Conservation (phyloP, 495 filamentous ascomycete species). For the Talaromyces wortmannii region DNA sequence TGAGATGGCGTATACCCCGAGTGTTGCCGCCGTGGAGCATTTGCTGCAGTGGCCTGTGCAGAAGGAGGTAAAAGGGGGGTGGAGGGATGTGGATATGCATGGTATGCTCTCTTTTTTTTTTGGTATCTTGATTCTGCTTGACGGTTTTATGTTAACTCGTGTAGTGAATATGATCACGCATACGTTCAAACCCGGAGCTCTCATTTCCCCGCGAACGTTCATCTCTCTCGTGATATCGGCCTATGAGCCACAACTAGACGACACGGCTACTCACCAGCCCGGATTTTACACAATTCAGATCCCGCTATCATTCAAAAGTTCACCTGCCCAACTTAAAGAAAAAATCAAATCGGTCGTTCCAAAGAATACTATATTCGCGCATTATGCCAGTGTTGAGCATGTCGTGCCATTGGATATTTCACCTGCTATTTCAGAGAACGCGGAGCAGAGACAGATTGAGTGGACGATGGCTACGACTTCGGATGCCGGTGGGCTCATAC, state of each 20-base stretch:
- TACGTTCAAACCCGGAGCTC: conserved; percentile 22
- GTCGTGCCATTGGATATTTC: conserved; percentile 25
- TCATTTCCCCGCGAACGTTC: conserved; percentile 32
- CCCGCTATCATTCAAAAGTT: conserved; percentile 13
- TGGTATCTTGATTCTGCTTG: conserved; percentile 36
- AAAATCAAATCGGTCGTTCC: conserved; percentile 18
- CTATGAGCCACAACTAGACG: conserved; percentile 3
- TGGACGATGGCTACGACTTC: conserved; percentile 71
- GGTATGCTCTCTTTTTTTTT: conserved; percentile 38
- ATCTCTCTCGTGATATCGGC: conserved; percentile 30
- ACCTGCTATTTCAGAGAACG: background rate
- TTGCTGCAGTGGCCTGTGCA: conserved; percentile 45
- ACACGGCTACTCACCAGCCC: background rate
- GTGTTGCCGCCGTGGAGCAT: conserved; percentile 47
- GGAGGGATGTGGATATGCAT: conserved; percentile 44
- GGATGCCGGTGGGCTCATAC: conserved; percentile 59
- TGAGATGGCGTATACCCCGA: conserved; percentile 68
- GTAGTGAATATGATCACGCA: conserved; percentile 39
- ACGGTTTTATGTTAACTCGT: conserved; percentile 23
- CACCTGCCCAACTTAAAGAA: conserved; percentile 19
- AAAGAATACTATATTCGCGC: conserved; percentile 41
- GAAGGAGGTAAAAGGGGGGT: conserved; percentile 28
- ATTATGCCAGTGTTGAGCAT: conserved; percentile 57
- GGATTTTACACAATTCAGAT: conserved; percentile 49
- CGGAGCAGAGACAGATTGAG: conserved; percentile 27